These are phyloP conservation scores for Ramaria sp. DNA, from an alignment of 768 basidiomycete species.

Conservation along the genomic window DNA sequence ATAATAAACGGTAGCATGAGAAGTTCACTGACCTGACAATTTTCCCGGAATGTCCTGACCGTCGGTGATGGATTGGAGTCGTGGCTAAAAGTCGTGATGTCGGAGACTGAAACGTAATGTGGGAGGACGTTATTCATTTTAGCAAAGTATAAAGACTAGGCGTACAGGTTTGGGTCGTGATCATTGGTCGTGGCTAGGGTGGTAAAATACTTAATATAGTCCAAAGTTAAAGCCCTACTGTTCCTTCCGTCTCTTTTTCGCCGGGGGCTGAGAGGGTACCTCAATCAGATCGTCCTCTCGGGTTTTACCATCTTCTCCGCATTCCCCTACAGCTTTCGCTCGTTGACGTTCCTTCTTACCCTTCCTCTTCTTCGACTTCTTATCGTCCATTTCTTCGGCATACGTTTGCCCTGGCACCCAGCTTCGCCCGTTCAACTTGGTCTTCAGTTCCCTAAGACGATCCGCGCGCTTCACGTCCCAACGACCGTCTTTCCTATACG, in stretches of 20 bases:
- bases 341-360: conserved; percentile 24
- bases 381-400: conserved; percentile 8
- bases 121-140: too few species aligned
- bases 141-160: too few species aligned
- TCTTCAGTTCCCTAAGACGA: conserved; percentile 63
- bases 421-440: conserved; percentile 32
- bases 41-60: too few species aligned
- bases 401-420: neutral
- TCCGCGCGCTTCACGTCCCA: conserved; percentile 60
- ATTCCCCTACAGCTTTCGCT: conserved; percentile 2
- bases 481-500: conserved; percentile 58
- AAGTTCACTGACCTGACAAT: too few species aligned
- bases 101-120: too few species aligned
- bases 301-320: neutral
- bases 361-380: conserved; percentile 17
- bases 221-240: neutral
- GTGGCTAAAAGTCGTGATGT: too few species aligned
- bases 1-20: too few species aligned
- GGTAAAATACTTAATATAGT: too few species aligned
- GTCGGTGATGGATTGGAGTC: too few species aligned
- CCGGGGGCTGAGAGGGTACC: neutral
- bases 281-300: neutral
- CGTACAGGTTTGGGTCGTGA: too few species aligned
- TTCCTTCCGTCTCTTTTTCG: neutral
- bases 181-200: too few species aligned